phyloP scores from a whole-genome alignment of 176 grass and related monocot genomes.

The Bonia amplexicaulis region DNA sequence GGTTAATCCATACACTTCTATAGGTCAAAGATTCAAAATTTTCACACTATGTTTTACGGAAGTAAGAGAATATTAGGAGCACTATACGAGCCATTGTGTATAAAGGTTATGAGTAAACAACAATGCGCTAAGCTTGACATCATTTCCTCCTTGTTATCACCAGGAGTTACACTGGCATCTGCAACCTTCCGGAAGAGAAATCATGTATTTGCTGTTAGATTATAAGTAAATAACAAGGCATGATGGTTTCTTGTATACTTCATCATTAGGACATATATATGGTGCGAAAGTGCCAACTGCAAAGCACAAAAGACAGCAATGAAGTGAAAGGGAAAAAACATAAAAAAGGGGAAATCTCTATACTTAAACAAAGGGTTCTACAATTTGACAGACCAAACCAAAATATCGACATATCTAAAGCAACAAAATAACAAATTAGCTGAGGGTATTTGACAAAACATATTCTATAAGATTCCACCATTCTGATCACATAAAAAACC shows the following conservation, averaged over 20 bases:
- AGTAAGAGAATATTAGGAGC: not conserved
- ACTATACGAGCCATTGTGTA: not conserved
- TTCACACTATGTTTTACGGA: not conserved
- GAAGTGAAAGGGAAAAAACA: not conserved
- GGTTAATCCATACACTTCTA: not conserved
- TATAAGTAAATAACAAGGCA: no score
- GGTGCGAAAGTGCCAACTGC: not conserved
- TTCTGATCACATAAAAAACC: not conserved
- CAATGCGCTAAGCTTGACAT: not conserved
- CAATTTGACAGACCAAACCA: not conserved
- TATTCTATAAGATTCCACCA: not conserved
- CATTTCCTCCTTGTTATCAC: not conserved
- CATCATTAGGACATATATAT: not conserved
- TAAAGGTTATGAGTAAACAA: not conserved
- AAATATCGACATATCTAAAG: not conserved
- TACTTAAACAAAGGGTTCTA: not conserved
- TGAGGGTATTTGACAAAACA: not conserved
- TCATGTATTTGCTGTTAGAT: no score
- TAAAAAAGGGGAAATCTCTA: not conserved
- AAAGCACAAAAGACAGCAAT: not conserved
- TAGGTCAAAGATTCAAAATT: not conserved
- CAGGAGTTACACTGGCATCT: not conserved
- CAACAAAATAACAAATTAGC: not conserved
- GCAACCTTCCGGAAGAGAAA: not conserved
- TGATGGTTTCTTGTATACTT: not conserved